A percentile compares a stretch with the other conserved stretches of the same genome.
Conservation (phyloP, 202 grass and related monocot genomes). For the Hordeum pubiflorum region DNA sequence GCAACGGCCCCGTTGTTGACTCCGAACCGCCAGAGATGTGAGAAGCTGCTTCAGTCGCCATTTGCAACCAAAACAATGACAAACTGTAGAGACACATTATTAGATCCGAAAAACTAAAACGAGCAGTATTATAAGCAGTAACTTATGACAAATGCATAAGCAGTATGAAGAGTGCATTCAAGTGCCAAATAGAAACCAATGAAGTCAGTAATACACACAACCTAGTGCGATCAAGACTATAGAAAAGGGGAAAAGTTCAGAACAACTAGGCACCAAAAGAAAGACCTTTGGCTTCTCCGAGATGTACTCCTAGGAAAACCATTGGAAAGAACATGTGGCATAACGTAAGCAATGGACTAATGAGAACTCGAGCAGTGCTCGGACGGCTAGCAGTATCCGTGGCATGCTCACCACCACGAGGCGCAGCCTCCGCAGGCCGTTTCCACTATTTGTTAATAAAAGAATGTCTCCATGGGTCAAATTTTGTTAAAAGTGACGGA, state of each 20-base stretch:
- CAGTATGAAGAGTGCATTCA: not conserved
- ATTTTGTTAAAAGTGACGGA: not conserved
- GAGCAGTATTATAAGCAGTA: not conserved
- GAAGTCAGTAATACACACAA: not conserved
- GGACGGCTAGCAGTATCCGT: not conserved
- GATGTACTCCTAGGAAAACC: not conserved
- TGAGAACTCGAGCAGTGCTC: not conserved
- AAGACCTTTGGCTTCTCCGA: not conserved
- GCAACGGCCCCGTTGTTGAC: slow-evolving; percentile 32
- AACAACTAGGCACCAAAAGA: not conserved
- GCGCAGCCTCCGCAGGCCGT: not conserved
- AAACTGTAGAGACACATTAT: slow-evolving; percentile 14
- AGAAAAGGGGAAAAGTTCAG: not conserved
- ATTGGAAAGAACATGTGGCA: not conserved
- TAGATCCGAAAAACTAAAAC: not conserved
- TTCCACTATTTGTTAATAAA: not conserved
- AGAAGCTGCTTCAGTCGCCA: slow-evolving; percentile 30
- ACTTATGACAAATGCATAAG: not conserved
- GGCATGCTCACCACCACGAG: not conserved
- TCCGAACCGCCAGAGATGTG: slow-evolving; percentile 31
- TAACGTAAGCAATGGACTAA: not conserved
- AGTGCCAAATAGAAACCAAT: not conserved
- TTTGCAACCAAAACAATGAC: slow-evolving; percentile 24
- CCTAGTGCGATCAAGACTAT: not conserved
- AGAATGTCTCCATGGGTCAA: not conserved